Evolutionary conservation across 495 filamentous ascomycete genomes (phyloP), one percentile per base, ranked within the genome.

Genomic region (Penicillium diatomitis): DNA sequence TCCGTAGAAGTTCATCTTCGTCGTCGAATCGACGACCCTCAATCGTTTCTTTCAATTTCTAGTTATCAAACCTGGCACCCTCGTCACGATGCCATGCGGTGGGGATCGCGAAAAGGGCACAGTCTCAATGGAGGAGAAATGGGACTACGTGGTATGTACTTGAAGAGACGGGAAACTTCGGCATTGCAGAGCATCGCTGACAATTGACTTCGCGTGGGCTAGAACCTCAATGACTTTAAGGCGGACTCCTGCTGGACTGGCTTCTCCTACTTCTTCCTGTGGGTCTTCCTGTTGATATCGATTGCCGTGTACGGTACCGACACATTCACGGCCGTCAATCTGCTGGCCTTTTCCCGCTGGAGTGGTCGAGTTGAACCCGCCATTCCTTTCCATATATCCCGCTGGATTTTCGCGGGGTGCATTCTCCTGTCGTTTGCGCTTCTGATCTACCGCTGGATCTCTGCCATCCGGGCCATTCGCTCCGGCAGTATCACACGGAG

Each of bases 171-270:
- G 30, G 9, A 20, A 32, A 35, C 33, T 20, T 3, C 32, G 34
- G 27, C 11, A 11, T 2, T 8, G n/a, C 20, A 20, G 20, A 20
- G 20, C 1, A 20, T 20, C 20, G 20, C 20, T 20, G 20, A 20
- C 20, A 20, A 20, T 20, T 63, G 38, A 60, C 48, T 28, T n/a
- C 43, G 10, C n/a, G 41, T 43, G 2, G 42, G 43, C n/a, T 54
- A 96, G 90, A 96, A 85, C 61, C 79, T 98, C 7, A 74, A 78
- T 47, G 92, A 96, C 63, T 98, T 96, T 74, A 86, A 86, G 57
- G 81, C 84, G 4, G 80, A 79, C 20, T 88, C 86, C 4, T 88
- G 84, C 68, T 80, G 83, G 51, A 76, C 84, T 0, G 73, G 76
- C 6, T 78, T 95, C 54, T 92, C 91, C 41, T 98, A 96, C 68